Evolutionary conservation across 768 basidiomycete genomes (phyloP).

Genomic region (Lactarius akahatsu): DNA sequence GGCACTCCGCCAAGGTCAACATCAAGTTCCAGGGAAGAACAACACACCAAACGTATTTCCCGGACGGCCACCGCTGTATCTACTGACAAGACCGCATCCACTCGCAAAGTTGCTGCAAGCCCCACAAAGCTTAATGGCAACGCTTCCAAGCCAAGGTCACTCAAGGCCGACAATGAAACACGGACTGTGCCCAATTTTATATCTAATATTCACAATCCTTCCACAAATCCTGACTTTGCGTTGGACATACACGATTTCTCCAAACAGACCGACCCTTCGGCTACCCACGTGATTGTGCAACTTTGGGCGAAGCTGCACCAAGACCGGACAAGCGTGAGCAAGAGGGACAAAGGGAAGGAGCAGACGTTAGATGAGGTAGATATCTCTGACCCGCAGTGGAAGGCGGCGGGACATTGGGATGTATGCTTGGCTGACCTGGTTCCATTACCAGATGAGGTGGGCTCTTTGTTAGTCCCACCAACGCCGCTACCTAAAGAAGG

Average conservation of each 20-base stretch:
- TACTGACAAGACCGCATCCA: conserved; percentile 9
- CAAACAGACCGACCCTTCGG: conserved; percentile 52
- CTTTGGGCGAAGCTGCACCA: conserved; percentile 50
- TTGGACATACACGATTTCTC: conserved; percentile 61
- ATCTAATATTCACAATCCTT: conserved; percentile 76
- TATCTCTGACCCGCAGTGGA: conserved; percentile 49
- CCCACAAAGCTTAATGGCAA: conserved; percentile 7
- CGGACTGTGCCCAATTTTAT: conserved; percentile 59
- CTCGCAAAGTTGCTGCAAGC: conserved; percentile 5
- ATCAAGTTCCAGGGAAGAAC: conserved; percentile 15
- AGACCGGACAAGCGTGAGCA: conserved; percentile 12
- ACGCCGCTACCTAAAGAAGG: conserved; percentile 5
- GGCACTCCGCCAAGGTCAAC: conserved; percentile 3
- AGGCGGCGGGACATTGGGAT: conserved; percentile 64
- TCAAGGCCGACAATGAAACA: conserved; percentile 21
- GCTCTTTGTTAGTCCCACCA: conserved; percentile 33
- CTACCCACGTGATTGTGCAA: conserved; percentile 52
- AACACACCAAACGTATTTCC: conserved; percentile 7
- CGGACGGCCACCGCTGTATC: conserved; percentile 1
- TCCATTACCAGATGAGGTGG: conserved; percentile 61
- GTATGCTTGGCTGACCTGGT: conserved; percentile 58
- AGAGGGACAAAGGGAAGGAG: conserved; percentile 24
- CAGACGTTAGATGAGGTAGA: conserved; percentile 21
- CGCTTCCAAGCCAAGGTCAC: conserved; percentile 14
- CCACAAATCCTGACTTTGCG: conserved; percentile 76